Percentiles rank a stretch among this genome's conserved stretches.
Conservation (phyloP, 2,329 filamentous ascomycete genomes). For the Lachnellula suecica region DNA sequence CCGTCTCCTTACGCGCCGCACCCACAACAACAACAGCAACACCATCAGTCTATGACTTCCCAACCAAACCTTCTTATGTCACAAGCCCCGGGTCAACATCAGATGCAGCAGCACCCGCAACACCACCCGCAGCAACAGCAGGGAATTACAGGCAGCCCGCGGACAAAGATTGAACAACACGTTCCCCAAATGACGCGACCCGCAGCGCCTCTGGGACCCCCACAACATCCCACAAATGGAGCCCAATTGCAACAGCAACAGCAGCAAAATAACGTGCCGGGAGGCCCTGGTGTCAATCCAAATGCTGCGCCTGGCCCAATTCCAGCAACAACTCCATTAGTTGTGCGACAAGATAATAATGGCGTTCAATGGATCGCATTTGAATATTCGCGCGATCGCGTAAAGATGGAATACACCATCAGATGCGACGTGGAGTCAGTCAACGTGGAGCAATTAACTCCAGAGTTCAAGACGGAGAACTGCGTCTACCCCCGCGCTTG, state of each 20-base stretch:
- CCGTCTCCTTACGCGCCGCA: conserved; percentile 63
- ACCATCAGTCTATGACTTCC: conserved; percentile 60
- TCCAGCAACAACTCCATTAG: conserved; percentile 90
- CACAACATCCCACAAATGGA: conserved; percentile 40
- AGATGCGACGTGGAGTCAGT: conserved; percentile 97
- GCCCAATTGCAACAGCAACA: conserved; percentile 43
- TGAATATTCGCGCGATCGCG: conserved; percentile 92
- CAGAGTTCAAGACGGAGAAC: conserved; percentile 96
- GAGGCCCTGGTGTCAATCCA: conserved; percentile 65
- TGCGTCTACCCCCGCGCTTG: conserved; percentile 96
- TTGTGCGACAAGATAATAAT: conserved; percentile 92
- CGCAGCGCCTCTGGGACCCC: conserved; percentile 48
- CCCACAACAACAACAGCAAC: conserved; percentile 45
- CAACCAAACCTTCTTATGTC: conserved; percentile 69
- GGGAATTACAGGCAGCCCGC: conserved; percentile 60
- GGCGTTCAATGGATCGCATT: conserved; percentile 99
- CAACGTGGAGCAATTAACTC: conserved; percentile 78
- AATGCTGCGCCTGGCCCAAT: conserved; percentile 95
- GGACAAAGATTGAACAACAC: conserved; percentile 63
- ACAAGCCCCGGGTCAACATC: conserved; percentile 53
- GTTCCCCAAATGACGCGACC: conserved; percentile 62
- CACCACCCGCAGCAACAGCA: conserved; percentile 51
- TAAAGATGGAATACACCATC: conserved; percentile 99
- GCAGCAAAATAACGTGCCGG: conserved; percentile 41
- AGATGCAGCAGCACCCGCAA: conserved; percentile 60